A percentile compares a stretch with the other conserved stretches of the same genome.
phyloP scores from a whole-genome alignment of 2,329 filamentous ascomycete genomes.

The Myriosclerotinia duriaeana region DNA sequence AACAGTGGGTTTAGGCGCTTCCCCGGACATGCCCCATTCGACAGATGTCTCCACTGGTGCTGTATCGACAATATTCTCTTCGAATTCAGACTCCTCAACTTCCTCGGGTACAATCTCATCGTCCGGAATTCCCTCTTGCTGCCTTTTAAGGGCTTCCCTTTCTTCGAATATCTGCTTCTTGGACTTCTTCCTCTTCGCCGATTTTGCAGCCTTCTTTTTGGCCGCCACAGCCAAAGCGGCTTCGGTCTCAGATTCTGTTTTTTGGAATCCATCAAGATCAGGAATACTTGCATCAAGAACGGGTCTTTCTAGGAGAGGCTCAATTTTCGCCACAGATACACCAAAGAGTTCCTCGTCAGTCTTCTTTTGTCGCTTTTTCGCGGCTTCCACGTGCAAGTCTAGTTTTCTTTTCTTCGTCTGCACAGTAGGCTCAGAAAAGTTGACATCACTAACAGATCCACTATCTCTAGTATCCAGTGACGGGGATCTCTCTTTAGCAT shows the following conservation, averaged over 20 bases:
- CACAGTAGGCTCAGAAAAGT: slow-evolving; percentile 59
- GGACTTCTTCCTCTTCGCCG: slow-evolving; percentile 64
- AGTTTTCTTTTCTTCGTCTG: slow-evolving; percentile 72
- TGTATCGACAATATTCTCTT: slow-evolving; percentile 42
- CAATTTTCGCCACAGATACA: slow-evolving; percentile 56
- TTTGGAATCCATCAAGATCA: slow-evolving; percentile 51
- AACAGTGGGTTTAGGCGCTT: slow-evolving; percentile 61
- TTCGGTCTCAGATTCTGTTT: slow-evolving; percentile 52
- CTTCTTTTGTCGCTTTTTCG: slow-evolving; percentile 79
- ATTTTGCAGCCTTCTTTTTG: slow-evolving; percentile 60
- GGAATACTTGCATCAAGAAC: slow-evolving; percentile 49
- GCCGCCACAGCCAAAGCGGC: slow-evolving; percentile 43
- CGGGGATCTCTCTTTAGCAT: slow-evolving; percentile 29
- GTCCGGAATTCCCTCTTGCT: slow-evolving; percentile 48
- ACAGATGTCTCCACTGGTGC: slow-evolving; percentile 47
- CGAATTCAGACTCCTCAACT: slow-evolving; percentile 37
- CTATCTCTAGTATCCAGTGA: slow-evolving; percentile 55
- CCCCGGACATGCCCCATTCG: slow-evolving; percentile 58
- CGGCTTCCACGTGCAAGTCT: slow-evolving; percentile 64
- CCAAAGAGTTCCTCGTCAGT: slow-evolving; percentile 76
- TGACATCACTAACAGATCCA: slow-evolving; percentile 70
- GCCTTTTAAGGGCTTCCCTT: slow-evolving; percentile 58
- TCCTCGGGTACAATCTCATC: slow-evolving; percentile 45
- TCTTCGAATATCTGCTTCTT: slow-evolving; percentile 77
- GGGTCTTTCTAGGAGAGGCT: slow-evolving; percentile 44